phyloP scores from a whole-genome alignment of 192 early-diverging fungal species.

The Entomortierella lignicola region DNA sequence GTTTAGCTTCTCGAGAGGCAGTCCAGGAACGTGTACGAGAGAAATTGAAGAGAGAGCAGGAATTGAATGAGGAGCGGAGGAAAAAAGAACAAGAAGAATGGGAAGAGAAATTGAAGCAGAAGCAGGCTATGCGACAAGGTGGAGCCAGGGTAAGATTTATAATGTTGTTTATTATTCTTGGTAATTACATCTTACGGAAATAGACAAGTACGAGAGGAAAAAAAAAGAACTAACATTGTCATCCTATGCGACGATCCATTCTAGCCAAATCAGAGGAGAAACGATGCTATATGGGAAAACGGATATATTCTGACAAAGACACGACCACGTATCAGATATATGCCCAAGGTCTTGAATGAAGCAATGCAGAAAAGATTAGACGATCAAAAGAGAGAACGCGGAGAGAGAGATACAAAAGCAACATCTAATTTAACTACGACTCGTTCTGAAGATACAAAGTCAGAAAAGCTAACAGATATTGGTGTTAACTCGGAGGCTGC shows the following conservation, averaged over 20 bases:
- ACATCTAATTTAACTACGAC: neutral
- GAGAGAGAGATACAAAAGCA: conserved; percentile 1
- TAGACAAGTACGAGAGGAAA: no score
- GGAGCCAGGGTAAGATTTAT: neutral
- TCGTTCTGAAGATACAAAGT: neutral
- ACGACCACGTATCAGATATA: conserved; percentile 31
- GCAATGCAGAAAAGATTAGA: conserved; percentile 11
- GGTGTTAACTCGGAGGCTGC: neutral
- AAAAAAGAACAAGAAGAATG: conserved; percentile 17
- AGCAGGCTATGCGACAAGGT: neutral
- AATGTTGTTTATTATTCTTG: conserved; percentile 1
- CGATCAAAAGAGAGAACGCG: neutral
- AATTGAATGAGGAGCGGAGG: conserved; percentile 18
- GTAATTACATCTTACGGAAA: no score
- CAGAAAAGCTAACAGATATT: neutral
- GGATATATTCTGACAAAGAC: conserved; percentile 45
- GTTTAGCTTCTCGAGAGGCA: conserved; percentile 21
- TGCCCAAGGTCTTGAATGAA: conserved; percentile 51
- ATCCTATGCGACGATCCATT: neutral
- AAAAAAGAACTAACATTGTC: no score
- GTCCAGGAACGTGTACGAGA: conserved; percentile 41
- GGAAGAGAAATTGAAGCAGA: conserved; percentile 3
- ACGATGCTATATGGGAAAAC: conserved; percentile 4
- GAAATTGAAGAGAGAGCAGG: conserved; percentile 25
- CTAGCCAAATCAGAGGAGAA: conserved; percentile 6